A percentile compares a stretch with the other conserved stretches of the same genome.
phyloP scores from a whole-genome alignment of 202 grass and related monocot species.

The Zoysia matrella region DNA sequence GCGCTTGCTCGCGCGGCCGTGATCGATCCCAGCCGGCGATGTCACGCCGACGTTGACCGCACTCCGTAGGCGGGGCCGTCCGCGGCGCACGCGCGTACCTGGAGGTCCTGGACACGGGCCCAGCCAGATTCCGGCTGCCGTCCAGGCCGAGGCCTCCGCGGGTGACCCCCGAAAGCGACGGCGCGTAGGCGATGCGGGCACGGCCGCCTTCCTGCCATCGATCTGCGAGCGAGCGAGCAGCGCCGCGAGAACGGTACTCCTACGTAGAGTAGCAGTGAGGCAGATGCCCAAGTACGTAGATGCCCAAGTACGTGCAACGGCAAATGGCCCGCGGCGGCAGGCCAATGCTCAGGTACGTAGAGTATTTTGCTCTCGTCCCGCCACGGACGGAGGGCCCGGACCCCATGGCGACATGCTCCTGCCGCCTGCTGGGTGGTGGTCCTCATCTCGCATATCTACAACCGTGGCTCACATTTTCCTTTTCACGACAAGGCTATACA shows the following conservation, averaged over 20 bases:
- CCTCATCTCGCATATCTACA: background rate
- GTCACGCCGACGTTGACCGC: constrained; percentile 55
- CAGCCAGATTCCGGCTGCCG: constrained; percentile 48
- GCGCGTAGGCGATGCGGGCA: constrained; percentile 5
- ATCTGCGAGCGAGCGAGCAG: background rate
- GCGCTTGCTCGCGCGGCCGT: no score
- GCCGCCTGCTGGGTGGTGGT: background rate
- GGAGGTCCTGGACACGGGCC: constrained; percentile 25
- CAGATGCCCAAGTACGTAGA: background rate
- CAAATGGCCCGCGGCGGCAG: background rate
- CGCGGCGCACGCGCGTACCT: constrained; percentile 55
- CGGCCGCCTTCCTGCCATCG: background rate
- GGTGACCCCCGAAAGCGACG: constrained; percentile 46
- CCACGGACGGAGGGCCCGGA: no score
- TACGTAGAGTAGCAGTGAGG: background rate
- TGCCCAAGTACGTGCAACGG: background rate
- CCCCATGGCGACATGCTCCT: constrained; percentile 14
- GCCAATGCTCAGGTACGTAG: background rate
- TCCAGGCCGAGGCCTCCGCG: constrained; percentile 17
- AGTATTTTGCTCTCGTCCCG: no score
- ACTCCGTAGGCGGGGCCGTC: constrained; percentile 17
- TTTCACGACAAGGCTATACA: background rate
- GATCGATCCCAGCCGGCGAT: background rate
- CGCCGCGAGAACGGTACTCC: background rate
- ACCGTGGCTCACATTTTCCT: background rate